Conservation (phyloP, 192 early-diverging fungal species). For the Coemansia sp. region DNA sequence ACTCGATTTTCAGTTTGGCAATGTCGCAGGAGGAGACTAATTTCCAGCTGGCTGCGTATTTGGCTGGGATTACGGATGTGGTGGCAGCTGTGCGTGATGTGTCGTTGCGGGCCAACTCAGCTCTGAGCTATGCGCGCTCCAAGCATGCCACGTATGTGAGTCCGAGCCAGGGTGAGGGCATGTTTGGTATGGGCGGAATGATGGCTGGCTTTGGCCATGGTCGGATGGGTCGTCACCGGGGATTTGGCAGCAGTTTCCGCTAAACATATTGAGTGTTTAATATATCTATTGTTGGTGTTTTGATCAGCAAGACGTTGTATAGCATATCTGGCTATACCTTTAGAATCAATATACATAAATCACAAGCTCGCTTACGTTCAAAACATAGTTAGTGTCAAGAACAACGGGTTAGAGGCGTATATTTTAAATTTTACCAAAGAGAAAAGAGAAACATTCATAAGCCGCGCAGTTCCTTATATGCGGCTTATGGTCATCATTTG, state of each 20-base stretch:
- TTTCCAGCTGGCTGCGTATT: constrained; percentile 36
- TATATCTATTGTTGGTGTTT: background rate
- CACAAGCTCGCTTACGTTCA: too few species aligned
- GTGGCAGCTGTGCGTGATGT: constrained; percentile 32
- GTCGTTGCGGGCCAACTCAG: constrained; percentile 38
- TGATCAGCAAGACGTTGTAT: too few species aligned
- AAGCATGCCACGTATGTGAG: constrained; percentile 34
- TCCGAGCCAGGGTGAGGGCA: constrained; percentile 25
- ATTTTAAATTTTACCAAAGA: too few species aligned
- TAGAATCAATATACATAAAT: too few species aligned
- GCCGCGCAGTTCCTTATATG: too few species aligned
- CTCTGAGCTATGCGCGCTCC: constrained; percentile 26
- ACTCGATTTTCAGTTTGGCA: constrained; percentile 44
- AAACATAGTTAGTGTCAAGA: too few species aligned
- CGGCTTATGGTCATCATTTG: too few species aligned
- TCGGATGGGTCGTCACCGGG: constrained; percentile 21
- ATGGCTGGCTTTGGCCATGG: constrained; percentile 26
- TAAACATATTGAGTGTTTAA: background rate
- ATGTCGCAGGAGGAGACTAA: constrained; percentile 52
- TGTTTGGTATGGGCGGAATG: constrained; percentile 34
- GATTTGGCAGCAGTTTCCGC: constrained; percentile 32
- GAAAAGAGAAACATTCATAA: too few species aligned
- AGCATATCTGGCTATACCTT: too few species aligned
- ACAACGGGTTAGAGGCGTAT: too few species aligned
- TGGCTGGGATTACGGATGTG: constrained; percentile 29